Base-by-base conservation (phyloP, 331 rosid genomes). In the Spiraea crenata region DNA sequence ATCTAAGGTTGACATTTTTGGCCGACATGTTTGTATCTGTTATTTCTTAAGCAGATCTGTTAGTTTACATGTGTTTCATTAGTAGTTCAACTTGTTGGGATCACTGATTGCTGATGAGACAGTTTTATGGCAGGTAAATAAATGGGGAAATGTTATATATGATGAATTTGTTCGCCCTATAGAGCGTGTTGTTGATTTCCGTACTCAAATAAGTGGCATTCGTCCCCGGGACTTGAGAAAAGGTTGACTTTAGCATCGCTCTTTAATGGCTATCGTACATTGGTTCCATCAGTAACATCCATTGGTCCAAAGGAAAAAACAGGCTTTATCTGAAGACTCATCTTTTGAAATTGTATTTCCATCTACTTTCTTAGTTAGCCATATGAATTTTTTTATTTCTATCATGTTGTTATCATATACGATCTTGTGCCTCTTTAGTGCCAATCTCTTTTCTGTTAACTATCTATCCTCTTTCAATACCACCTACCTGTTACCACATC, bases 131-230 rank as follows among this genome's bases (percentile, higher is more conserved):
- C 95, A 90, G 98, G 88, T 93, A 64, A 93, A 93, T 77, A 89
- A 71, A 67, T 90, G 98, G 92, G 99, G 98, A 41, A 93, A 93
- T 79, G 92, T 89, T 72, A 71, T 93, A 44, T 87, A 85, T 50
- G 96, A 90, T 13, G 95, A 87, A 78, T 93, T 87, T 83, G 99
- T 89, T 38, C 85, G 95, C 45, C 99, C 97, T 10, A 35, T 89
- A 37, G 99, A 93, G 70, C 85, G 80, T 4, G 88, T 93, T 67
- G 88, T 89, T 80, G 99, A 93, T 82, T 89, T 87, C 62, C 96
- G 97, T 38, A 91, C 97, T 31, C 77, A 82, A 64, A 85, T 93
- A 70, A 93, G 99, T 75, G 97, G 99, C 83, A 89, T 93, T 77
- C 83, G 97, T 70, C 92, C 97, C 47, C 84, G 81, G 16, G 89